Evolutionary conservation across 257 asterid species (phyloP).

Genomic region (Solanum acaule): DNA sequence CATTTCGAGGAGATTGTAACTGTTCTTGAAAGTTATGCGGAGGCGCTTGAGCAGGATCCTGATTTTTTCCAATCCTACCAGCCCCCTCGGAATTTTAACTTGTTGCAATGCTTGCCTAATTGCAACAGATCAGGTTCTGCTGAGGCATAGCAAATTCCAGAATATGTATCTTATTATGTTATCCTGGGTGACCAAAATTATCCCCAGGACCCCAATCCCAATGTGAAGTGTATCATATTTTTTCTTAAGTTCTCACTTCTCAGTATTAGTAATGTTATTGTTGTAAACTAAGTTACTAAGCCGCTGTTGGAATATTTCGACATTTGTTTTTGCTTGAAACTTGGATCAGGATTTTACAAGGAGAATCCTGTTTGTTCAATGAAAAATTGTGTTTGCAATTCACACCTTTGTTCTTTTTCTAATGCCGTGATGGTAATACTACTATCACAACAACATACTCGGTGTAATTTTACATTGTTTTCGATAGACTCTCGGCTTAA

Average conservation of each 20-base stretch:
- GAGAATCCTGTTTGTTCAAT: neutral
- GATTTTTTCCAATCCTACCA: conserved; percentile 47
- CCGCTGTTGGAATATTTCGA: neutral
- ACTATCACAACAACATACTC: neutral
- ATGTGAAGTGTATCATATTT: conserved; percentile 3
- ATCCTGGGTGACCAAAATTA: neutral
- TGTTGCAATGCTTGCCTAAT: conserved; percentile 46
- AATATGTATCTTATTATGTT: neutral
- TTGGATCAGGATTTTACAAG: neutral
- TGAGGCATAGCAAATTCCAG: conserved; percentile 14
- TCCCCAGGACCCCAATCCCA: neutral
- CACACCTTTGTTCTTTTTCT: neutral
- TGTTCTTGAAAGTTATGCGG: conserved; percentile 46
- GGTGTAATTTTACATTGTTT: neutral
- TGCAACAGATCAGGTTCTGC: conserved; percentile 31
- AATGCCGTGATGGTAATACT: neutral
- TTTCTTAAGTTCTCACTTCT: neutral
- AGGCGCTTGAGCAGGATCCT: conserved; percentile 55
- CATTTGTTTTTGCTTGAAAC: neutral
- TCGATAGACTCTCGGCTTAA: no score
- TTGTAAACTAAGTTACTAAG: neutral
- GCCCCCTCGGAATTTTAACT: conserved; percentile 24
- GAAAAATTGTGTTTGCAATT: neutral
- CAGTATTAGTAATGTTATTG: neutral
- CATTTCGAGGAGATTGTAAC: conserved; percentile 75